Conservation (phyloP, 495 filamentous ascomycete genomes). For the Chaetomidium leptoderma region DNA sequence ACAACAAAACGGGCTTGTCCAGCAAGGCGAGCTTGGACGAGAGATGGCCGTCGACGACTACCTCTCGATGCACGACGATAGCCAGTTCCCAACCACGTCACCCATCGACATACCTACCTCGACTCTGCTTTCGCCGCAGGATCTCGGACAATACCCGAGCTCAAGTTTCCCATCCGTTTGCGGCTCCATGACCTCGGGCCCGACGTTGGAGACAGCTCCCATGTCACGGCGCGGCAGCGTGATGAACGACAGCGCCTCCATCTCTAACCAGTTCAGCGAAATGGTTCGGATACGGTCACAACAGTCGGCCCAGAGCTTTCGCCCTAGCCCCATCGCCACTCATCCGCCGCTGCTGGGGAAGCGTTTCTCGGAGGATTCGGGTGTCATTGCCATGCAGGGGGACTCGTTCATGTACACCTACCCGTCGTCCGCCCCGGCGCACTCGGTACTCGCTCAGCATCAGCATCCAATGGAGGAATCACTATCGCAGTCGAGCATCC, state of each 20-base stretch:
- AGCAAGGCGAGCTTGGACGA: conserved; percentile 6
- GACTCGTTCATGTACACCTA: conserved; percentile 33
- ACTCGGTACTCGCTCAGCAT: conserved; percentile 23
- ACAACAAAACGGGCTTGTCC: not conserved
- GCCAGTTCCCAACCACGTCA: conserved; percentile 7
- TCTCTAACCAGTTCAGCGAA: conserved; percentile 34
- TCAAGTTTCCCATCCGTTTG: conserved; percentile 34
- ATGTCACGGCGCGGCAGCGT: conserved; percentile 46
- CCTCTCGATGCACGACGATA: conserved; percentile 17
- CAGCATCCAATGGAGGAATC: conserved; percentile 38
- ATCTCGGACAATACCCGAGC: conserved; percentile 15
- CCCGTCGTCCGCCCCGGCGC: conserved; percentile 28
- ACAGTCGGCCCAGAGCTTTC: conserved; percentile 34
- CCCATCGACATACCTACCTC: conserved; percentile 25
- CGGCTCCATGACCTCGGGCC: conserved; percentile 44
- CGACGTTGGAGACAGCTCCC: conserved; percentile 40
- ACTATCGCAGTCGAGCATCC: conserved; percentile 28
- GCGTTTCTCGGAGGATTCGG: conserved; percentile 28
- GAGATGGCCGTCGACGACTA: conserved; percentile 28
- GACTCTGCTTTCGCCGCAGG: conserved; percentile 15
- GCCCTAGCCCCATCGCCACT: conserved; percentile 15
- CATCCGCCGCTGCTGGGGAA: conserved; percentile 34
- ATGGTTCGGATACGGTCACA: conserved; percentile 45
- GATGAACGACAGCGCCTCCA: conserved; percentile 37
- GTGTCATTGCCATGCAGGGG: conserved; percentile 32